These are phyloP conservation scores for Lasiosphaeria miniovina DNA, from an alignment of 495 filamentous ascomycete genomes.

Conservation along the genomic window DNA sequence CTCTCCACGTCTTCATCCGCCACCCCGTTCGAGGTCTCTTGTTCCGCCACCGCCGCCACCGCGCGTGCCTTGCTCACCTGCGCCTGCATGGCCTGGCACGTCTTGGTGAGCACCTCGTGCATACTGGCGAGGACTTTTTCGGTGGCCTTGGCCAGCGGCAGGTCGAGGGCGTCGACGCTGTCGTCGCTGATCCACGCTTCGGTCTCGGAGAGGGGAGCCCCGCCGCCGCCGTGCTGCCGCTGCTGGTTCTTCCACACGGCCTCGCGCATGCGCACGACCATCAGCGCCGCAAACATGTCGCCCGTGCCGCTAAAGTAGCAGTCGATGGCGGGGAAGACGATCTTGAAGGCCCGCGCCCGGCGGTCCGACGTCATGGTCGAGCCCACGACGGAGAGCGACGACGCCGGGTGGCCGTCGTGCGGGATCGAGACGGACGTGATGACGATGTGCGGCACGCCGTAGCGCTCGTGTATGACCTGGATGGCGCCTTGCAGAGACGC, in stretches of 20 bases:
- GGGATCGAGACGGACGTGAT: constrained; percentile 74
- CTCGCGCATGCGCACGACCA: constrained; percentile 84
- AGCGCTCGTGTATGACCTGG: constrained; percentile 68
- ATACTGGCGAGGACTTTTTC: constrained; percentile 92
- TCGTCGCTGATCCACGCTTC: constrained; percentile 69
- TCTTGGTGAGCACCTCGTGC: constrained; percentile 79
- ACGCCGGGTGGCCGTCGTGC: constrained; percentile 38
- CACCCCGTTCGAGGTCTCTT: constrained; percentile 7
- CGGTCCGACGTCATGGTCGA: constrained; percentile 65
- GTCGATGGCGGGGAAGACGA: constrained; percentile 81
- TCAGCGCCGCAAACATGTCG: constrained; percentile 96
- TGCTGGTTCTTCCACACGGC: constrained; percentile 45
- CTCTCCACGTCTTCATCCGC: constrained; percentile 27
- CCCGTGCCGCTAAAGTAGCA: constrained; percentile 94
- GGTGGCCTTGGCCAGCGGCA: constrained; percentile 78
- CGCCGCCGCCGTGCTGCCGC: constrained; percentile 39
- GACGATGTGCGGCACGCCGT: constrained; percentile 82
- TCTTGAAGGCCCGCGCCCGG: constrained; percentile 71
- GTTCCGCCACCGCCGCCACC: constrained; percentile 17
- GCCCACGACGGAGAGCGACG: constrained; percentile 70
- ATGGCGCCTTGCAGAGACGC: constrained; percentile 69
- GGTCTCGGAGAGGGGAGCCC: constrained; percentile 19
- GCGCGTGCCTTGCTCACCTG: constrained; percentile 33
- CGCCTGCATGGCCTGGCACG: constrained; percentile 58
- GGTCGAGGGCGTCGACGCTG: constrained; percentile 59